Percentiles rank a stretch among this genome's conserved stretches.
These are phyloP conservation scores for Suillus clintonianus DNA, from an alignment of 768 basidiomycete genomes.

Conservation along the genomic window DNA sequence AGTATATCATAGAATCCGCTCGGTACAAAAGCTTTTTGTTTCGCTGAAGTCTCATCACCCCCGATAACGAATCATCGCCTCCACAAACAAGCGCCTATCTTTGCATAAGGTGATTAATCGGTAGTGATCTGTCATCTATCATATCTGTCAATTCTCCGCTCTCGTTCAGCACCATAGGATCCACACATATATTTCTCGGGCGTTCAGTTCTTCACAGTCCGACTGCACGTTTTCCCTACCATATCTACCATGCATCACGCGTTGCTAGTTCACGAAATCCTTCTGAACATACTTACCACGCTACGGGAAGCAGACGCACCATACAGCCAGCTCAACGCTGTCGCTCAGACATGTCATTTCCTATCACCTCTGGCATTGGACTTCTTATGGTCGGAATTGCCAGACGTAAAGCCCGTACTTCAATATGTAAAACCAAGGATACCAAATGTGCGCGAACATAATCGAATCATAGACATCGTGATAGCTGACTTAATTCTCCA, in stretches of 20 bases:
- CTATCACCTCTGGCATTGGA: slow-evolving; percentile 2
- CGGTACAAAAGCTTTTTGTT: background rate
- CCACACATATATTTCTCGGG: background rate
- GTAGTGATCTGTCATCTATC: background rate
- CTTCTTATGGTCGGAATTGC: slow-evolving; percentile 1
- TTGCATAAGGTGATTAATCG: background rate
- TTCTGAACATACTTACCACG: background rate
- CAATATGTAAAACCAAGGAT: background rate
- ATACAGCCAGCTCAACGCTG: background rate
- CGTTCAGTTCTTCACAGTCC: background rate
- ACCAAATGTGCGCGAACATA: background rate
- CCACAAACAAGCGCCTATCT: background rate
- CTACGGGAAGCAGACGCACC: background rate
- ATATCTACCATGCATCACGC: background rate
- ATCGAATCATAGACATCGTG: background rate
- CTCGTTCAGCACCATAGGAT: background rate
- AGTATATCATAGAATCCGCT: slow-evolving; percentile 1
- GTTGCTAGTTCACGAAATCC: background rate
- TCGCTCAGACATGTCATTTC: background rate
- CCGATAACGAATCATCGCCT: background rate
- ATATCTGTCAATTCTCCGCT: background rate
- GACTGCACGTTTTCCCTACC: background rate
- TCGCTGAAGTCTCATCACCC: background rate
- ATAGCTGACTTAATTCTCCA: background rate
- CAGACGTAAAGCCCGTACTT: background rate